These are phyloP conservation scores for Trifolium fragiferum DNA, from an alignment of 306 rosid genomes.

Conservation along the genomic window DNA sequence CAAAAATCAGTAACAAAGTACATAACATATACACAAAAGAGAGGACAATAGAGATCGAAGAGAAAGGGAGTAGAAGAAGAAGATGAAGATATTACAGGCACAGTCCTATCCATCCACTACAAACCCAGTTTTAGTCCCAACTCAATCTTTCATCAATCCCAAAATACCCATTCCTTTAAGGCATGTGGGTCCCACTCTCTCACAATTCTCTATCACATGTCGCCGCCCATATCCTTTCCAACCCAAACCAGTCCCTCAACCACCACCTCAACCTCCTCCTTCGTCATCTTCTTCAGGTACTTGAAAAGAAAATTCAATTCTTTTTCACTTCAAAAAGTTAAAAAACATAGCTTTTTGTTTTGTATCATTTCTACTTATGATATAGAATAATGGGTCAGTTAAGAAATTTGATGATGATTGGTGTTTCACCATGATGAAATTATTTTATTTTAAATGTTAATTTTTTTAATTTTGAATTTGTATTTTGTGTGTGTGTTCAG, in stretches of 20 bases:
- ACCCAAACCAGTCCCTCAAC: slow-evolving; percentile 41
- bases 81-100: slow-evolving; percentile 41
- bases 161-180: slow-evolving; percentile 24
- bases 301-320: neutral
- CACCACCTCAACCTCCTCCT: slow-evolving; percentile 19
- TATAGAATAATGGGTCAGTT: slow-evolving; percentile 23
- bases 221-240: slow-evolving; percentile 51
- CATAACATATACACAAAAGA: neutral
- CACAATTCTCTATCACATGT: slow-evolving; percentile 51
- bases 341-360: neutral
- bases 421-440: slow-evolving; percentile 2
- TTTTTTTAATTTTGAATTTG: neutral
- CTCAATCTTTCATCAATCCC: slow-evolving; percentile 24
- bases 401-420: neutral
- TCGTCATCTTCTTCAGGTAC: slow-evolving; percentile 47
- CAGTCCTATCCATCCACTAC: slow-evolving; percentile 20
- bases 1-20: neutral
- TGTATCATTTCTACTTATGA: neutral
- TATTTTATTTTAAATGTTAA: neutral
- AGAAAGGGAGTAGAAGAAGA: neutral
- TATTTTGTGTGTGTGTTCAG: slow-evolving; percentile 42
- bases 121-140: slow-evolving; percentile 33
- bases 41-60: neutral
- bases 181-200: slow-evolving; percentile 19
- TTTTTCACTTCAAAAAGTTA: neutral